A percentile compares a stretch with the other conserved stretches of the same genome.
Conservation (phyloP, 257 asterid genomes). For the Rubia yunnanensis region DNA sequence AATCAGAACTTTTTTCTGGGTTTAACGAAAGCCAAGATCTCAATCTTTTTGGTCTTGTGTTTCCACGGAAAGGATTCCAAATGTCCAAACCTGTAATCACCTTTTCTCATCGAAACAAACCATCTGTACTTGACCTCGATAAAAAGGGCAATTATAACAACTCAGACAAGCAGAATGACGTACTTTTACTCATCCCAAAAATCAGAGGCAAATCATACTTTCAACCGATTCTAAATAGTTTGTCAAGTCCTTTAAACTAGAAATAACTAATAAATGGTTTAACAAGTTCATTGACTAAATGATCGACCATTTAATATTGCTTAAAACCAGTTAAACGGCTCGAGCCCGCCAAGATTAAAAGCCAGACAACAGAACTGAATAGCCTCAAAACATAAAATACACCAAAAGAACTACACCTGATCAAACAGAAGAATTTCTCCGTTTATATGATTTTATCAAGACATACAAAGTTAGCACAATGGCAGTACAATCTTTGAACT, state of each 20-base stretch:
- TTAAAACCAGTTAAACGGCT: background rate
- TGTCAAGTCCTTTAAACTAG: too few relatives aligned
- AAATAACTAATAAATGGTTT: background rate
- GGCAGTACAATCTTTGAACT: background rate
- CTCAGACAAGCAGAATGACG: background rate
- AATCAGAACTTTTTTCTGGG: background rate
- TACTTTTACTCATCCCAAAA: background rate
- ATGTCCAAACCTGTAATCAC: background rate
- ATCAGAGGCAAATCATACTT: background rate
- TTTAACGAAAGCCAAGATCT: background rate
- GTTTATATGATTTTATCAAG: background rate
- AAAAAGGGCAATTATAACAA: too few relatives aligned
- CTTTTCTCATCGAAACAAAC: background rate
- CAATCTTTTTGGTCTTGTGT: constrained; percentile 12
- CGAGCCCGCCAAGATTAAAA: background rate
- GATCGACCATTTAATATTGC: background rate
- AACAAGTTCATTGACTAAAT: background rate
- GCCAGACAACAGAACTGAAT: background rate
- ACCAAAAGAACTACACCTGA: background rate
- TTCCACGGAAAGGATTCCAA: constrained; percentile 4
- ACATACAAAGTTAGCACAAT: background rate
- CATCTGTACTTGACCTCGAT: background rate
- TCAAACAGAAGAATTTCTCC: background rate
- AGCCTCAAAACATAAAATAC: background rate
- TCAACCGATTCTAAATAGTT: too few relatives aligned